Base-by-base conservation (phyloP, 2,329 filamentous ascomycete genomes). In the Fusarium redolens region DNA sequence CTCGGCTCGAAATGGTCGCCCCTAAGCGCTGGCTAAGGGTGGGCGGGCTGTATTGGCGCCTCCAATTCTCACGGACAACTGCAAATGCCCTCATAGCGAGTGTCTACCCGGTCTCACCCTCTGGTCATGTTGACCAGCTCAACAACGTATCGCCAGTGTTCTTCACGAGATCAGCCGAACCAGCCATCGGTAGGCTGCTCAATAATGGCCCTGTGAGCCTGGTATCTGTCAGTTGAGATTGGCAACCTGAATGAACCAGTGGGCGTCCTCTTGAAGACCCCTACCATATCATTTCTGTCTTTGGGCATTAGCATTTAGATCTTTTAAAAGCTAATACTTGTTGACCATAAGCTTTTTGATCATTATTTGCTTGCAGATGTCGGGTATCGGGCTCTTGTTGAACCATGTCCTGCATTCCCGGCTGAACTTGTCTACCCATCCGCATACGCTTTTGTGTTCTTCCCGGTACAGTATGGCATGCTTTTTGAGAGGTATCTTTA, bases 291-390 rank as follows among this genome's bases (percentile, higher is more conserved):
- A 31, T 4, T 31, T n/a, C 20, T n/a, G 7, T 4, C 9, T 30
- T 3, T 30, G 2, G 1, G 3, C 6, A 30, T 30, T 28, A 7
- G 6, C 18, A 30, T 6, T n/a, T 11, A 17, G 13, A 6, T 7
- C 9, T 15, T n/a, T 10, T 15, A 7, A 6, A 30, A 8, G 28
- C 9, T 47, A 0, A 3, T 25, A 10, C 5, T 13, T 7, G 2
- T 4, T 45, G 3, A 14, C 7, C 8, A 5, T 20, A 20, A 9
- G 25, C 5, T 20, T 30, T 15, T 20, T 28, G 12, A 4, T 30
- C 25, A 4, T 30, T 7, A 15, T 47, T 47, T 30, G 7, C 12
- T 20, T 30, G 18, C 14, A 20, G 9, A n/a, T n/a, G 20, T 31
- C 4, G 14, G 20, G 10, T 4, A 17, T 48, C 11, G 25, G 15